These are phyloP conservation scores for Geranium brycei DNA, from an alignment of 345 rosid species.

Conservation along the genomic window DNA sequence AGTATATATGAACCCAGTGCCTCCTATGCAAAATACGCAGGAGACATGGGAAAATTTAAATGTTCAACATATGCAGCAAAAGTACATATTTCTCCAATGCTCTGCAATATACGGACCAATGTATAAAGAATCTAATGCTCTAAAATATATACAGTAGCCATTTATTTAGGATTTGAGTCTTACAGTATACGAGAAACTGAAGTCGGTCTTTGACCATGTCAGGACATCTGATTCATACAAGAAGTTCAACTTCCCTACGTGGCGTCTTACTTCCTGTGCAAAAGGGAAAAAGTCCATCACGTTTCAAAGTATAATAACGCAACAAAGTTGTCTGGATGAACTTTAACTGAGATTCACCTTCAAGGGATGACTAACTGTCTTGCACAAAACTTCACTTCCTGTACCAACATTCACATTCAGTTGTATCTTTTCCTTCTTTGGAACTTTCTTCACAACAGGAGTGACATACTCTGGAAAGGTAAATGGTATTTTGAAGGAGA, in stretches of 20 bases:
- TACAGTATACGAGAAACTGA: slow-evolving; percentile 63
- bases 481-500: slow-evolving; percentile 55
- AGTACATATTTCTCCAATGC: neutral
- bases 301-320: neutral
- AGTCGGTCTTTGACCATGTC: slow-evolving; percentile 58
- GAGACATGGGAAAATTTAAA: no score
- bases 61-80: no score
- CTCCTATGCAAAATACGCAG: no score
- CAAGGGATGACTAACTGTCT: slow-evolving; percentile 62
- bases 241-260: slow-evolving; percentile 47
- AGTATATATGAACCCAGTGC: neutral
- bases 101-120: neutral
- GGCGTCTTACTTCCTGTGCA: slow-evolving; percentile 51
- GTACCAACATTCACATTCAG: slow-evolving; percentile 58
- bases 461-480: slow-evolving; percentile 72
- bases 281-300: neutral
- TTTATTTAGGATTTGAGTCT: slow-evolving; percentile 8
- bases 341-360: slow-evolving; percentile 30
- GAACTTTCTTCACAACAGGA: slow-evolving; percentile 65
- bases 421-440: slow-evolving; percentile 57
- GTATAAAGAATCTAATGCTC: neutral
- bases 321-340: neutral
- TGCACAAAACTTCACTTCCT: slow-evolving; percentile 51
- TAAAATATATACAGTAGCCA: neutral
- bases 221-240: slow-evolving; percentile 76